Base-by-base conservation (phyloP, 805 yeast genomes). In the Danielia oregonensis region DNA sequence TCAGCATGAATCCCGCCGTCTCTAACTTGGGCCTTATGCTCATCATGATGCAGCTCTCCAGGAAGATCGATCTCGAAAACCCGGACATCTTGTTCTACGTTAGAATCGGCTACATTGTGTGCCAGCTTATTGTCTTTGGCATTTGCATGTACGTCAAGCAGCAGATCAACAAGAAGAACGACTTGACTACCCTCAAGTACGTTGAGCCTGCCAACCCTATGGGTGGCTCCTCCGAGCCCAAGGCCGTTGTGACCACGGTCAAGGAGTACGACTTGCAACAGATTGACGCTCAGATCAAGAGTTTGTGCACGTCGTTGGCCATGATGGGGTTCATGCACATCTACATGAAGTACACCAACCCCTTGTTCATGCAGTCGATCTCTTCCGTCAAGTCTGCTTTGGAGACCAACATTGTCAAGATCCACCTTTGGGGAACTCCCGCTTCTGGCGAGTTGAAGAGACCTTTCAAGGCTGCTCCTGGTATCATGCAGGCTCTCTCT, bases 271-370 rank as follows among this genome's bases (percentile, higher is more conserved):
- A 93, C 65, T 76, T 89, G 61, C 74, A 79, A 57, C 96, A 91
- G 70, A 75, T 91, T 43, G 79, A 85, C 62, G 42, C 77, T 33
- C 80, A 87, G 40, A 74, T 89, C 63, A 87, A 85, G 66, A 78
- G 94, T 46, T 76, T 87, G 48, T 80, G 82, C 73, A 85, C 94
- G 44, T 84, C 94, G 46, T 59, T 89, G 50, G 96, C 95, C 53
- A 87, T 93, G 95, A 89, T 93, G 89, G 95, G 83, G 17, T 85
- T 91, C 80, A 89, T 91, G 97, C 98, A 93, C 66, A 57, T 93
- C 43, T 91, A 91, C 79, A 79, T 93, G 94, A 84, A 87, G 67
- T 93, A 87, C 75, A 88, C 97, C 63, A 88, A 93, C 68, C 98
- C 98, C 40, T 76, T 93, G 59, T 79, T 93, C 49, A 84, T 91